Conservation (phyloP, 768 basidiomycete species). For the Serendipita sp. region DNA sequence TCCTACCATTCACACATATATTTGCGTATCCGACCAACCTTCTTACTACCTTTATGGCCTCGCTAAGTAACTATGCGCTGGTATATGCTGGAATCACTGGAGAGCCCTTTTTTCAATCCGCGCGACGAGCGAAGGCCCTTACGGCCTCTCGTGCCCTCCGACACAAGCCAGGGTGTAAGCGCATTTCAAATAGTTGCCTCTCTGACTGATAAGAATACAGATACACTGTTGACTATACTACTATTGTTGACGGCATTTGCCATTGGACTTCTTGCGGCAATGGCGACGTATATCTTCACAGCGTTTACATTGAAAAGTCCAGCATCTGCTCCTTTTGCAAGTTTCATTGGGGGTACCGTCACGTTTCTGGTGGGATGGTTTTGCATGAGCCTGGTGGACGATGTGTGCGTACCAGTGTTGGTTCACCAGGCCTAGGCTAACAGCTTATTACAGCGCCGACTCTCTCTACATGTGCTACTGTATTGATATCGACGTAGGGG, state of each 20-base stretch:
- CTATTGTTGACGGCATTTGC: slow-evolving; percentile 49
- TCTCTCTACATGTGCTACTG: slow-evolving; percentile 53
- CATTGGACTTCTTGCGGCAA: slow-evolving; percentile 65
- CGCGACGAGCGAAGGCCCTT: slow-evolving; percentile 39
- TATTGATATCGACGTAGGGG: slow-evolving; percentile 42
- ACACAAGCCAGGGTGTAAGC: slow-evolving; percentile 26
- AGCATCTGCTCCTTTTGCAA: slow-evolving; percentile 55
- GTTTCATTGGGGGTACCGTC: slow-evolving; percentile 60
- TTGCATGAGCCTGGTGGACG: slow-evolving; percentile 66
- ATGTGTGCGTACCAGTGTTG: slow-evolving; percentile 34
- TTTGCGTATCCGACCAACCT: slow-evolving; percentile 20
- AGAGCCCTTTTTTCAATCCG: slow-evolving; percentile 47
- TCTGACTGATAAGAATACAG: slow-evolving; percentile 25
- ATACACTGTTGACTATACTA: slow-evolving; percentile 58
- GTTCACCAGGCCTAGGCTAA: neutral
- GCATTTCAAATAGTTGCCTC: slow-evolving; percentile 15
- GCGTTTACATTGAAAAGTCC: slow-evolving; percentile 62
- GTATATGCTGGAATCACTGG: slow-evolving; percentile 66
- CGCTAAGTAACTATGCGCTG: slow-evolving; percentile 49
- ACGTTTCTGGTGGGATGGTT: slow-evolving; percentile 73
- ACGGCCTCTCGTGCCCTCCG: slow-evolving; percentile 27
- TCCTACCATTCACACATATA: slow-evolving; percentile 15
- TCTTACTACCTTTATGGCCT: slow-evolving; percentile 26
- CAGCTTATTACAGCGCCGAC: slow-evolving; percentile 31
- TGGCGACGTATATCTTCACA: slow-evolving; percentile 78